Conservation (phyloP, 164 flowering plant species). For the Tinospora cordifolia region DNA sequence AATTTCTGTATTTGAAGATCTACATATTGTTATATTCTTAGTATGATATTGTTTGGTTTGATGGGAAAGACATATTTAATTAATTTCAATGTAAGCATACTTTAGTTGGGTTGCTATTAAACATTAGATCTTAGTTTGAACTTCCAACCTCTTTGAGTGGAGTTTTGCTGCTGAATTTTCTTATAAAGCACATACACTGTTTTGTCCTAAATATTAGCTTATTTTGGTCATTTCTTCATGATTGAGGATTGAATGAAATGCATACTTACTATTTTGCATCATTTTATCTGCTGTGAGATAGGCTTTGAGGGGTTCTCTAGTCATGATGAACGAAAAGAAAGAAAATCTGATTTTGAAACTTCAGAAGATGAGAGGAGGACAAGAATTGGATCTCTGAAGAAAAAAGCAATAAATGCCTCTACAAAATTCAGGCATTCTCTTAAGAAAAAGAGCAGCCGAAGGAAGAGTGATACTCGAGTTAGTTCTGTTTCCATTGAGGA, state of each 20-base stretch:
- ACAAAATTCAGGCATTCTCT: constrained; percentile 75
- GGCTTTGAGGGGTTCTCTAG: constrained; percentile 52
- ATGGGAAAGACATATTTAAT: not conserved
- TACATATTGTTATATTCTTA: not conserved
- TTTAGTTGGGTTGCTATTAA: not conserved
- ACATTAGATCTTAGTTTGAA: not conserved
- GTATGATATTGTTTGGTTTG: not conserved
- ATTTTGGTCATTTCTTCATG: not conserved
- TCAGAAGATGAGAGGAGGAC: constrained; percentile 91
- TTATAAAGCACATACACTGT: not conserved
- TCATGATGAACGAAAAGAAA: constrained; percentile 66
- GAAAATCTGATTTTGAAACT: constrained; percentile 79
- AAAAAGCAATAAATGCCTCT: constrained; percentile 82
- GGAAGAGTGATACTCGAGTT: constrained; percentile 62
- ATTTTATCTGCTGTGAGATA: constrained; percentile 4
- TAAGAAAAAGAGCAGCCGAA: constrained; percentile 55
- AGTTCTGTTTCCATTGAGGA: constrained; percentile 86
- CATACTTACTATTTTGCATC: not conserved
- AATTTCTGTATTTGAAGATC: not conserved
- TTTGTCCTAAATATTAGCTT: not conserved
- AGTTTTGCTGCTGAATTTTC: not conserved
- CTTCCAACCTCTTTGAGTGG: not conserved
- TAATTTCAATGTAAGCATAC: not conserved
- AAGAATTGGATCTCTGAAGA: constrained; percentile 64
- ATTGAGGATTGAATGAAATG: not conserved